Conservation (phyloP, 2,329 filamentous ascomycete species). For the Erysiphe pulchra region DNA sequence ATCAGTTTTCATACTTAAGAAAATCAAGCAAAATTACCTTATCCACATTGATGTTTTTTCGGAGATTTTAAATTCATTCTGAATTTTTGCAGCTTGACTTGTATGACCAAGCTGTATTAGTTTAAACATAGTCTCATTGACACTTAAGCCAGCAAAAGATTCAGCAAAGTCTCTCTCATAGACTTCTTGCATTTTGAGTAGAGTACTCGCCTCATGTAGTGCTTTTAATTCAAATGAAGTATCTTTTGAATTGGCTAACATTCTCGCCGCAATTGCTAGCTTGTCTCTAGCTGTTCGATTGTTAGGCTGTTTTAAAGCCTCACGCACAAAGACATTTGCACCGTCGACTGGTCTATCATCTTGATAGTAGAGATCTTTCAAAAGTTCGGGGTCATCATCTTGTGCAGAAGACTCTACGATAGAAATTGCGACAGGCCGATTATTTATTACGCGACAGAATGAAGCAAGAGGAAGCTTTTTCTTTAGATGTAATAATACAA, state of each 20-base stretch:
- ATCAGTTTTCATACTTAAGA: background rate
- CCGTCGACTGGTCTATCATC: constrained; percentile 79
- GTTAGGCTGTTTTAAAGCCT: constrained; percentile 52
- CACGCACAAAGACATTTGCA: constrained; percentile 61
- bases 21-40: constrained; percentile 19
- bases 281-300: constrained; percentile 54
- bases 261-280: constrained; percentile 58
- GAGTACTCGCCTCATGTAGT: constrained; percentile 52
- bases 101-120: constrained; percentile 60
- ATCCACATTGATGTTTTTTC: constrained; percentile 84
- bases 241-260: constrained; percentile 67
- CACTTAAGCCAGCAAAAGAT: constrained; percentile 55
- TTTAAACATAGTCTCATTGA: constrained; percentile 83
- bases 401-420: constrained; percentile 70
- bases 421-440: constrained; percentile 60
- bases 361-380: constrained; percentile 95
- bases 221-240: constrained; percentile 45
- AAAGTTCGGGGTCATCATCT: constrained; percentile 47
- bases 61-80: constrained; percentile 75
- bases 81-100: constrained; percentile 66
- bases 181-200: constrained; percentile 65
- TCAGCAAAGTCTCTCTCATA: constrained; percentile 65
- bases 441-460: constrained; percentile 83
- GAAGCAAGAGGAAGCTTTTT: constrained; percentile 71
- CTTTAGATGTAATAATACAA: constrained; percentile 66